Percentiles rank a stretch among this genome's conserved stretches.
These are phyloP conservation scores for Mycena metata DNA, from an alignment of 768 basidiomycete genomes.

Conservation along the genomic window DNA sequence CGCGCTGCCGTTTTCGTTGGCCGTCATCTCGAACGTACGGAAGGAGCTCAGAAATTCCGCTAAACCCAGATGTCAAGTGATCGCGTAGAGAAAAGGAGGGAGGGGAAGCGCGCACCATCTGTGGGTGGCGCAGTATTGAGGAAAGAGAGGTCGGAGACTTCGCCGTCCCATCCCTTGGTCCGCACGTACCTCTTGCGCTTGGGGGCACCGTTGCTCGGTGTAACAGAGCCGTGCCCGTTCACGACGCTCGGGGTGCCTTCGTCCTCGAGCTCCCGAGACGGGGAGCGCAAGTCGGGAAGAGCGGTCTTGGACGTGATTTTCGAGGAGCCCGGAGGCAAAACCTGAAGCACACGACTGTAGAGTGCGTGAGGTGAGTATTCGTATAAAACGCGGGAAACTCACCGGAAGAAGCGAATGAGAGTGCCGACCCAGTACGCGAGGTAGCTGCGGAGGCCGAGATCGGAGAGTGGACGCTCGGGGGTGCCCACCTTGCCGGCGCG, in stretches of 20 bases:
- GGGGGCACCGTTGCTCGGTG: constrained; percentile 40
- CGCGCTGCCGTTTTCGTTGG: constrained; percentile 76
- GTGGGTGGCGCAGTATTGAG: constrained; percentile 51
- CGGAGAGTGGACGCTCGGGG: constrained; percentile 95
- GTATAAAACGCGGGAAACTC: constrained; percentile 19
- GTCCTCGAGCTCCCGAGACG: constrained; percentile 47
- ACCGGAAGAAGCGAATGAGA: constrained; percentile 88
- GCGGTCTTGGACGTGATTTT: constrained; percentile 60
- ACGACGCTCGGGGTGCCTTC: constrained; percentile 39
- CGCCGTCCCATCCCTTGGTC: constrained; percentile 83
- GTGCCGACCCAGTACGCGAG: constrained; percentile 89
- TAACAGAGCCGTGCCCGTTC: constrained; percentile 29
- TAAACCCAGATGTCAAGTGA: constrained; percentile 41
- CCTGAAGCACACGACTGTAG: constrained; percentile 73
- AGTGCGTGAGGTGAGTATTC: not conserved
- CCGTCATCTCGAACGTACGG: constrained; percentile 69
- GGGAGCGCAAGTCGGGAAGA: constrained; percentile 58
- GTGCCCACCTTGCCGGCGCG: constrained; percentile 85
- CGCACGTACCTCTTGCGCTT: constrained; percentile 57
- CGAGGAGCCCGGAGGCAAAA: constrained; percentile 66
- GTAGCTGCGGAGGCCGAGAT: constrained; percentile 92
- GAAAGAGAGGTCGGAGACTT: constrained; percentile 58
- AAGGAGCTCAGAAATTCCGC: constrained; percentile 67
- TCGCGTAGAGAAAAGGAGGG: constrained; percentile 3
- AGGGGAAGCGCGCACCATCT: constrained; percentile 54